Conservation (phyloP, 306 rosid genomes). For the Alnus glutinosa region DNA sequence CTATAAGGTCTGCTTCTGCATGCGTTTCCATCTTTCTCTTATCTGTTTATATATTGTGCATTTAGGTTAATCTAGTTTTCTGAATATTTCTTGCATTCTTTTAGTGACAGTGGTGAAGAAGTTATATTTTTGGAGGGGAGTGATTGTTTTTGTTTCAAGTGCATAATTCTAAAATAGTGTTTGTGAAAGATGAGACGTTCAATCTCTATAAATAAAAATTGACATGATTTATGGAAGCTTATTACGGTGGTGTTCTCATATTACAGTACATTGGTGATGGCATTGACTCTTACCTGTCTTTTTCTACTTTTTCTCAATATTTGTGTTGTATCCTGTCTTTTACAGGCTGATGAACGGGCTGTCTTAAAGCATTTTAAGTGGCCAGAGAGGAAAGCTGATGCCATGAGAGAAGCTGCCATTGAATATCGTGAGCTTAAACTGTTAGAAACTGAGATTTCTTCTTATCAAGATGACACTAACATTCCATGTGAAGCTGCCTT, state of each 20-base stretch:
- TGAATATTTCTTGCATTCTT: not conserved
- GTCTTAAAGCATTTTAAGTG: slow-evolving; percentile 93
- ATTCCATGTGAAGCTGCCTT: slow-evolving; percentile 77
- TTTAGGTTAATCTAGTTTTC: not conserved
- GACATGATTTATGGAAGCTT: not conserved
- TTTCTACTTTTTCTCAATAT: not conserved
- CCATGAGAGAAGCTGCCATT: slow-evolving; percentile 90
- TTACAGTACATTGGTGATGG: not conserved
- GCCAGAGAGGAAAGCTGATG: slow-evolving; percentile 97
- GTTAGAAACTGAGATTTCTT: slow-evolving; percentile 70
- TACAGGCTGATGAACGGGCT: slow-evolving; percentile 86
- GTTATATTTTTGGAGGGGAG: too few species aligned
- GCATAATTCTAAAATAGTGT: not conserved
- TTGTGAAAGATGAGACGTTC: not conserved
- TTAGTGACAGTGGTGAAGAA: not conserved
- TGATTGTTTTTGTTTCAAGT: not conserved
- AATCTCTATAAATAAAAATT: not conserved
- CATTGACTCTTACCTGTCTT: not conserved
- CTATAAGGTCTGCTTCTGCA: not conserved
- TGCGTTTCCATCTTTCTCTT: not conserved
- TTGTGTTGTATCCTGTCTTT: slow-evolving; percentile 24
- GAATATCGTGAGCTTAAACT: slow-evolving; percentile 80
- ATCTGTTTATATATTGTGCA: not conserved
- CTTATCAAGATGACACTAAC: slow-evolving; percentile 64
- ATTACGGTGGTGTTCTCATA: not conserved